Conservation (phyloP, 225 moss, liverwort and hornwort genomes). For the Bryum argenteum region DNA sequence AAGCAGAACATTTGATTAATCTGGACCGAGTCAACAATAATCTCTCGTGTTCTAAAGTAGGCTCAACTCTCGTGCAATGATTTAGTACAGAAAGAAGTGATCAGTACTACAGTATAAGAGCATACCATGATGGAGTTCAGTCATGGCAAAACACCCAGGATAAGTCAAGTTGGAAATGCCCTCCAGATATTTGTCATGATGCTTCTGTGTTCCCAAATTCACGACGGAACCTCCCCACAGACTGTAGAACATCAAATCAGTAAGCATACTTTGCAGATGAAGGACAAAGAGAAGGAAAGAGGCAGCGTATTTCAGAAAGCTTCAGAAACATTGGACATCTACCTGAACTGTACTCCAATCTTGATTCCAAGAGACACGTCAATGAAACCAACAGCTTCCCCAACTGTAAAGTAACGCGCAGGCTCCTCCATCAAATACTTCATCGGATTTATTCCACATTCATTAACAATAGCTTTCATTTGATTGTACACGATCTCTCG, state of each 20-base stretch:
- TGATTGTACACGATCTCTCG: conserved; percentile 75
- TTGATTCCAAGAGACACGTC: conserved; percentile 81
- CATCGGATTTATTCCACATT: conserved; percentile 69
- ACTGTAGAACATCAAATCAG: conserved; percentile 43
- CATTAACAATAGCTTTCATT: conserved; percentile 65
- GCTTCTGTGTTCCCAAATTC: conserved; percentile 83
- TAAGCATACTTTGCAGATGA: conserved; percentile 7
- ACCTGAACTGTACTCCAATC: conserved; percentile 85
- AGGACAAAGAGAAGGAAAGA: conserved; percentile 1
- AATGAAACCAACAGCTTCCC: conserved; percentile 74
- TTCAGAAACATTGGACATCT: conserved; percentile 6
- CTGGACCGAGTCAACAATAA: not conserved
- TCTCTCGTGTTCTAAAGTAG: conserved; percentile 6
- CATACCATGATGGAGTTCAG: conserved; percentile 86
- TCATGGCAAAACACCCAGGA: conserved; percentile 90
- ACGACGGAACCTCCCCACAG: conserved; percentile 80
- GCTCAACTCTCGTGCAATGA: not conserved
- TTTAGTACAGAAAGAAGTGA: not conserved
- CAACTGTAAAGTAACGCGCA: conserved; percentile 66
- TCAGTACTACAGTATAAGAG: not conserved
- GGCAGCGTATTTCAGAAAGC: not conserved
- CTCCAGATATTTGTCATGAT: conserved; percentile 67
- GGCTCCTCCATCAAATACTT: conserved; percentile 74
- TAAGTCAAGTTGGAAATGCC: conserved; percentile 74
- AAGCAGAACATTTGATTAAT: not conserved